Evolutionary conservation across 1,284 basidiomycete species (phyloP).

Genomic region (Ceraceosorus bombacis): DNA sequence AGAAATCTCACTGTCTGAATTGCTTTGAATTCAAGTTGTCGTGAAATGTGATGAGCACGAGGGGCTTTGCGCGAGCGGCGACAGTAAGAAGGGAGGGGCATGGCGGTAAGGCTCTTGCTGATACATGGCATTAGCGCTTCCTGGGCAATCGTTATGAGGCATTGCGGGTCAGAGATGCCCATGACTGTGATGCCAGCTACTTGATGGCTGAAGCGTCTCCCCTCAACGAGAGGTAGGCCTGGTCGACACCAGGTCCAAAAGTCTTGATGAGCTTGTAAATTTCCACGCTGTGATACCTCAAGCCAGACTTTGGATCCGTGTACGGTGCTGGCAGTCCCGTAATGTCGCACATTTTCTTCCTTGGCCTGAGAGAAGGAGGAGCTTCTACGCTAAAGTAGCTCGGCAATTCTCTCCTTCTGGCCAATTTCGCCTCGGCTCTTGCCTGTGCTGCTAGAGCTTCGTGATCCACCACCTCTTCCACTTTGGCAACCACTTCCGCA

Average conservation of each 20-base stretch:
- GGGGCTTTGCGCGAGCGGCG: too few species aligned
- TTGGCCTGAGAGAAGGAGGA: constrained; percentile 70
- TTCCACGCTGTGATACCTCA: constrained; percentile 76
- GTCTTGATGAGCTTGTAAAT: constrained; percentile 74
- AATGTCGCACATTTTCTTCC: constrained; percentile 74
- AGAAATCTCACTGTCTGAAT: too few species aligned
- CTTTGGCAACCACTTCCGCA: too few species aligned
- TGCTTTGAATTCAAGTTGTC: too few species aligned
- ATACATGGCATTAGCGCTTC: too few species aligned
- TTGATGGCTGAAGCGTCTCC: constrained; percentile 39
- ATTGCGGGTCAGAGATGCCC: too few species aligned
- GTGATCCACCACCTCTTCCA: too few species aligned
- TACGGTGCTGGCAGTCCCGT: constrained; percentile 77
- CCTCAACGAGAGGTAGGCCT: constrained; percentile 39
- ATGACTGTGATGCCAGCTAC: constrained; percentile 6
- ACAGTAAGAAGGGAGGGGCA: too few species aligned
- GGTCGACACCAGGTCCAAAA: constrained; percentile 53
- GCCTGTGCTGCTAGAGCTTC: too few species aligned
- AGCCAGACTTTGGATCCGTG: constrained; percentile 70
- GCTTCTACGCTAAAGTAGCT: constrained; percentile 68
- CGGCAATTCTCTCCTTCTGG: not conserved
- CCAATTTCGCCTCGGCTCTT: not conserved
- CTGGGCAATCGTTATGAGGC: too few species aligned
- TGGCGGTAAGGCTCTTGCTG: too few species aligned
- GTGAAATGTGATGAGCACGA: too few species aligned